Evolutionary conservation across 2,329 filamentous ascomycete species (phyloP), one percentile per base, ranked within the genome.

Genomic region (Colletotrichum sp.): DNA sequence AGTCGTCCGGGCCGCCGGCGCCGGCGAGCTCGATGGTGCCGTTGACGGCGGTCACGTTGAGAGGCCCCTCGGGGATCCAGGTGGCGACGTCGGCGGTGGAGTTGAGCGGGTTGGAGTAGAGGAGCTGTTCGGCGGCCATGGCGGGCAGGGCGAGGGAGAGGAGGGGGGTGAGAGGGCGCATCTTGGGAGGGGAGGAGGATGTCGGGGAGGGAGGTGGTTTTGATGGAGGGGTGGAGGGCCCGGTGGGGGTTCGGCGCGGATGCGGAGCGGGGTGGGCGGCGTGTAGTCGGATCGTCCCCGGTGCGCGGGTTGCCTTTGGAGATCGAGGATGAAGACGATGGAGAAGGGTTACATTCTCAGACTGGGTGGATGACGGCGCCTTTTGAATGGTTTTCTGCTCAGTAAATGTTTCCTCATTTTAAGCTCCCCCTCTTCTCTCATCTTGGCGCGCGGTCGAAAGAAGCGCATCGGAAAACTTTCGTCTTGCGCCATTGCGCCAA

Each of bases 21-120:
- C 82, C 82, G 24, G 78, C 70, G n/a, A 83, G 78, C 64, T 80
- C 78, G 63, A 83, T 75, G n/a, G 80, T 80, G 44, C 78, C 79
- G 72, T 82, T 79, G 34, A 80, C 80, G 16, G 81, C 72, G 32
- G 77, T 78, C 8, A 78, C 77, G 28, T 75, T 79, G 10, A 83
- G 72, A 10, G 81, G 81, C 7, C 82, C 82, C 75, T 83, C 82
- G 36, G 82, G 72, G 28, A 83, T 69, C 82, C 82, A 83, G 32
- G 71, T 78, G 2, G 80, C 72, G 34, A 83, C 79, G 26, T 81
- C 75, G 30, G 79, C 77, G 68, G 76, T 80, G 62, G 76, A 76
- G 75, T 80, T 80, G 59, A 83, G 81, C 28, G 80, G 81, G 75
- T 83, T 83, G 77, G 80, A 78, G 71, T 82, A 83, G 34, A 79